Evolutionary conservation across 495 filamentous ascomycete genomes (phyloP), one percentile per base, ranked within the genome.

Genomic region (Penicillium canescens): DNA sequence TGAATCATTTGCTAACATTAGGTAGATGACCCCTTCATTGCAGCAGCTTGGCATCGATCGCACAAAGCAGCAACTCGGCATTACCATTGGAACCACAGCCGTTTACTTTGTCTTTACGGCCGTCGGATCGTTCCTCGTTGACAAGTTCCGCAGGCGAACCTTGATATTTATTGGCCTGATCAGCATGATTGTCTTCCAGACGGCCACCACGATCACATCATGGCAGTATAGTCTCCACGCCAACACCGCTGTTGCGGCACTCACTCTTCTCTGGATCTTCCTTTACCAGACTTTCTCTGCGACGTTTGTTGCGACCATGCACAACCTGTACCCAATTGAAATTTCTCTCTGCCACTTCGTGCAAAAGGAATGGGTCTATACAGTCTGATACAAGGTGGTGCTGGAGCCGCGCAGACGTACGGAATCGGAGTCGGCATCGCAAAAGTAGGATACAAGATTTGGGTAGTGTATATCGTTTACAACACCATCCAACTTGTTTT

Each of bases 311-410:
- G 74, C 72, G 13, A 75, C 70, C 6, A 74, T 76, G 72, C 74
- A 76, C 51, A 75, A 74, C 49, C 56, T 78, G 8, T 75, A 77
- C 38, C 72, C 72, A 0, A 62, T 73, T 20, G 71, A 76, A 36
- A 59, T 73, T 10, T 76, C 13, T 70, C 69, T 9, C 48, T 75
- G 12, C 41, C 68, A 11, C 62, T 73, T 23, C 70, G 73, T 44
- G 70, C 73, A 7, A 76, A 75, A 54, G 72, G 72, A 23, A 75
- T 78, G 71, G 72, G 69, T 18, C 40, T 78, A 3, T 74, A 74
- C 53, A 52, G 63, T 47, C 56, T 78, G 7, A 70, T 76, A 11
- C 72, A 78, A 56, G 71, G 70, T n/a, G 70, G 54, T 10, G 70
- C 73, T 8, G 65, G 73, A 41, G 66, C 63, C 0, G 65, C 61